Base-by-base conservation (phyloP, 2,329 filamentous ascomycete genomes). In the Aspergillus floridensis region DNA sequence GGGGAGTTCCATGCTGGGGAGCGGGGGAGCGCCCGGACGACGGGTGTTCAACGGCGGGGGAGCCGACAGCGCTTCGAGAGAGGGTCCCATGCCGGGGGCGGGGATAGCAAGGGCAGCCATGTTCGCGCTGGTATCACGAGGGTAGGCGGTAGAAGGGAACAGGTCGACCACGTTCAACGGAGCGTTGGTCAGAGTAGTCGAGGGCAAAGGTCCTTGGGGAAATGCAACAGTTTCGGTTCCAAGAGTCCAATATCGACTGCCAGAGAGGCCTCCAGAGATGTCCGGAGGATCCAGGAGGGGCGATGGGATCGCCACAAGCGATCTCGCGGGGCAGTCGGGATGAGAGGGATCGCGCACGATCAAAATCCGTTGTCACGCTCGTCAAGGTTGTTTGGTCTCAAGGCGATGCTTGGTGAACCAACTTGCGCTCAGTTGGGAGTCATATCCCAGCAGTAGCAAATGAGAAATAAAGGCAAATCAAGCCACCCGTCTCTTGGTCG, bases 1-100 rank as follows among this genome's bases (percentile, higher is more conserved):
- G 64, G 86, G 85, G 53, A 91, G 83, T 70, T 89, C 86, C 71
- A 91, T 90, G 66, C 78, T 83, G 59, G 88, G 88, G 63, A 92
- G 82, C 67, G 84, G 84, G 59, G 84, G 85, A 63, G 88, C 86
- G 70, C 88, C 88, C 70, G 87, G 85, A 75, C 89, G 85, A 70
- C 89, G 85, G 74, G 87, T 83, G 66, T 87, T 85, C 73, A 92
- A 89, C 72, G 83, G 63, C 31, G 62, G 81, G 68, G 84, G 81
- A 69, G 81, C 79, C 74, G 82, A 82, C 79, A 88, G 82, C 73
- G 79, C 79, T 74, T 87, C 84, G 71, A 85, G 76, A 72, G 82
- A 81, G 73, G 84, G 79, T 77, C 85, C 82, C 85, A 88, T 88
- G 73, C 82, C 84, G 72, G 82, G 78, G 72, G 82, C 81, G 69